Base-by-base conservation (phyloP, 768 basidiomycete genomes). In the Tylopilus plumbeoviolaceoides region DNA sequence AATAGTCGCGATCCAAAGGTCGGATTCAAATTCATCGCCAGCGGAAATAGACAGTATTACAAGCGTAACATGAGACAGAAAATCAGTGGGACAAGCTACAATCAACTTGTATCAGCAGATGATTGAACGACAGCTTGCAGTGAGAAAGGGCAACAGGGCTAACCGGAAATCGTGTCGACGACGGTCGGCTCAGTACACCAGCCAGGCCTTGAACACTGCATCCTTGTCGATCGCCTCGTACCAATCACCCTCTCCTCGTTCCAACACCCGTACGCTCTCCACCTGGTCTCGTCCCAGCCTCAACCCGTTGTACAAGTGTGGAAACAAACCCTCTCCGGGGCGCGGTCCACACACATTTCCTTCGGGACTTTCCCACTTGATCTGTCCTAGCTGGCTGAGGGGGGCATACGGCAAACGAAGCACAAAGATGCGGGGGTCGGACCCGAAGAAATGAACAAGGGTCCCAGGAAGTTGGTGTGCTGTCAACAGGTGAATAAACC, bases 401-500 rank as follows among this genome's bases (percentile, higher is more conserved):
- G 55, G 60, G 1, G 57, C 63, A 46, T 80, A 82, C 1, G 60
- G 57, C 39, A 84, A 64, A 10, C 75, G 73, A 10, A 81, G 61
- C 12, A 83, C 64, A 44, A 71, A 74, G 4, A 82, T 69, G 0
- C 44, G 60, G 3, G 69, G 59, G 35, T 77, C 69, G 12, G 72
- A 57, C 2, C 50, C 43, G 60, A 81, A 83, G 61, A 82, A 82
- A 46, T 59, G 70, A 27, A 63, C 63, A 20, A 83, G 61, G 1
- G 81, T 82, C 6, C 72, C 71, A 5, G 70, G 70, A 9, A 82
- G 57, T 59, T 84, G 82, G 20, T 0, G n/a, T 0, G 78, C 70
- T 1, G 80, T 82, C 20, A 80, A 82, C 21, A 83, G 70, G 57
- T 84, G 82, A 55, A 83, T 72, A 58, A 82, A 83, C 1, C 76